Evolutionary conservation across 2,329 filamentous ascomycete genomes (phyloP).

Genomic region (Simplicillium sp.): DNA sequence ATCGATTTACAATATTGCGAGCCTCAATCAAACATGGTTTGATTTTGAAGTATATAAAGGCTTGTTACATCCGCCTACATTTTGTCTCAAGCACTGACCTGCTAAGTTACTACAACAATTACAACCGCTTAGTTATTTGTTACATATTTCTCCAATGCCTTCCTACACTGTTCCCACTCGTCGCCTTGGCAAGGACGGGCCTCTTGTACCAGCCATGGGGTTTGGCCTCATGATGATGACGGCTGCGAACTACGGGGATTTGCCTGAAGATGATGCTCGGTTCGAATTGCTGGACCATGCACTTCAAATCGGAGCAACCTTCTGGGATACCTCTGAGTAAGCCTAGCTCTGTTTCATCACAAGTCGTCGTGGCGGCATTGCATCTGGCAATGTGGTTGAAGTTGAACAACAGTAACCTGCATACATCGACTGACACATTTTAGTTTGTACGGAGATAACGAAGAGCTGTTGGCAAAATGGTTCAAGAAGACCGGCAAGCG

Average conservation of each 20-base stretch:
- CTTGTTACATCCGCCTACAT: no score
- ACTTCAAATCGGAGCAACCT: background rate
- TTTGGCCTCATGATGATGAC: constrained; percentile 1
- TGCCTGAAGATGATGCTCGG: background rate
- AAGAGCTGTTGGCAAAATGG: constrained; percentile 34
- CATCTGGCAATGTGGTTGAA: no score
- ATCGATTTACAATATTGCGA: background rate
- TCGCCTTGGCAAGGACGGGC: background rate
- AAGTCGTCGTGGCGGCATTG: no score
- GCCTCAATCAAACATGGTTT: background rate
- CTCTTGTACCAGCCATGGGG: background rate
- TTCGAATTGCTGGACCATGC: background rate
- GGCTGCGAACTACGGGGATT: background rate
- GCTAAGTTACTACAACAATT: no score
- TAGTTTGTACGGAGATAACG: constrained; percentile 29
- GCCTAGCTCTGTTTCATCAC: background rate
- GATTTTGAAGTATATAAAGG: no score
- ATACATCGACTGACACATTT: no score
- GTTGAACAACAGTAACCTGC: no score
- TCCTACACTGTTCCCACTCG: background rate
- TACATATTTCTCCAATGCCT: background rate
- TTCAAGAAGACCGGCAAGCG: constrained; percentile 30
- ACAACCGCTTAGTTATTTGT: no score
- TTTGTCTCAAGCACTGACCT: no score
- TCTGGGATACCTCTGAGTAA: constrained; percentile 2